Conservation (phyloP, 73 alveolate species). For the Stentor roeselii region DNA sequence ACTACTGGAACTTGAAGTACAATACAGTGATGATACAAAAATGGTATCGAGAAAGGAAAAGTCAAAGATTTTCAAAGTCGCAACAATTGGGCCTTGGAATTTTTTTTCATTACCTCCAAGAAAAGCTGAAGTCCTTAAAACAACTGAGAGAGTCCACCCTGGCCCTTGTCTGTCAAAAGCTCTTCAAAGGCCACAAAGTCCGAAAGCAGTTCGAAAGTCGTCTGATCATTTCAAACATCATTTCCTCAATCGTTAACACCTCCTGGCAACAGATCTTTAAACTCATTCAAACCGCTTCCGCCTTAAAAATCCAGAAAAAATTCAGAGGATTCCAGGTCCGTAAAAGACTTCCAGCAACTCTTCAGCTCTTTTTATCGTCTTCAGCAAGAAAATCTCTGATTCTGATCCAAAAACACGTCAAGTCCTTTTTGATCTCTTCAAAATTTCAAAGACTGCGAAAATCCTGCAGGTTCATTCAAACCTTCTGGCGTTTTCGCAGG, state of each 20-base stretch:
- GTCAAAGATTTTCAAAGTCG: background rate
- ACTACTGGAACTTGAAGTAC: background rate
- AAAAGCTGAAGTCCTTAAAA: background rate
- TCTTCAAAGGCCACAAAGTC: background rate
- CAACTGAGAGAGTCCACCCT: background rate
- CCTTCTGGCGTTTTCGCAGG: conserved; percentile 3
- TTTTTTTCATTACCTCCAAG: background rate
- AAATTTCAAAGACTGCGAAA: background rate
- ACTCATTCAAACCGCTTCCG: background rate
- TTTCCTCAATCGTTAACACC: background rate
- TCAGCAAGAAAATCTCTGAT: background rate
- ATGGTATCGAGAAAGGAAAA: background rate
- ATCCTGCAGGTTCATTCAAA: background rate
- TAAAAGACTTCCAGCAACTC: background rate
- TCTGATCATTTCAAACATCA: background rate
- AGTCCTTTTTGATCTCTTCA: background rate
- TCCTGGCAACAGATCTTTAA: background rate
- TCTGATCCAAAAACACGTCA: background rate
- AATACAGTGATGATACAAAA: background rate
- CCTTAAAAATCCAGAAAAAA: background rate
- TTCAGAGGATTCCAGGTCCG: conserved; percentile 20
- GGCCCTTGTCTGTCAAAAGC: background rate
- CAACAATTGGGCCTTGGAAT: background rate
- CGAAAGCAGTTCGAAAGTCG: background rate
- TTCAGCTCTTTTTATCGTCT: too few species aligned